A percentile compares a stretch with the other conserved stretches of the same genome.
These are phyloP conservation scores for Hypoxylon sp. DNA, from an alignment of 2,329 filamentous ascomycete species.

Conservation along the genomic window DNA sequence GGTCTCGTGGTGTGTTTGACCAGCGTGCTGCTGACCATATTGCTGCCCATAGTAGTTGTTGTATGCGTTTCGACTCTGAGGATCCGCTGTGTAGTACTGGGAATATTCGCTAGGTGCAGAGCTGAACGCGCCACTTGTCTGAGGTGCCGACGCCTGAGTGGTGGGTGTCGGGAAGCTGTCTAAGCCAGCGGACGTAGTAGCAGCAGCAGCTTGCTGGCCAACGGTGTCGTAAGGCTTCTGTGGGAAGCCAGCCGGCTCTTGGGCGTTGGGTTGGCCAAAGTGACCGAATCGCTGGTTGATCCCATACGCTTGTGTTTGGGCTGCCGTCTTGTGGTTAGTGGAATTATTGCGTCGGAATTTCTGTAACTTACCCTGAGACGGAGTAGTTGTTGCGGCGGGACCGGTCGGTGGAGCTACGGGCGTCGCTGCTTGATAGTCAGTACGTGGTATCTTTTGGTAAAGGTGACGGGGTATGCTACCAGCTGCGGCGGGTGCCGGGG, in stretches of 20 bases:
- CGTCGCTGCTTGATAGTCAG: conserved; percentile 43
- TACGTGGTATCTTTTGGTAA: conserved; percentile 3
- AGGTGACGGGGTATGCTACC: conserved; percentile 39
- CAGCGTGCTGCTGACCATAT: conserved; percentile 62
- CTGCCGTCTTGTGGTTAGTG: conserved; percentile 53
- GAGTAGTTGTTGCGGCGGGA: conserved; percentile 37
- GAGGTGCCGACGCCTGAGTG: conserved; percentile 63
- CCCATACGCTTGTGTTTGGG: conserved; percentile 64
- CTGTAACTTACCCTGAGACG: conserved; percentile 44
- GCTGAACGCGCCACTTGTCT: conserved; percentile 72
- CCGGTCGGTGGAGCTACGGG: conserved; percentile 44
- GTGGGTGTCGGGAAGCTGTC: conserved; percentile 69
- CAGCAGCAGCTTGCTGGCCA: conserved; percentile 70
- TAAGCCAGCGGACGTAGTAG: conserved; percentile 56
- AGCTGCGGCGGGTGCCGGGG: conserved; percentile 47
- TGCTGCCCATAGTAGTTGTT: conserved; percentile 76
- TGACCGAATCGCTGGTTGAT: conserved; percentile 73
- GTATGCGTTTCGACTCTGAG: conserved; percentile 76
- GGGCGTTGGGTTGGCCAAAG: conserved; percentile 69
- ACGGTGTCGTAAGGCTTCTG: conserved; percentile 93
- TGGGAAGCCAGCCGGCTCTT: conserved; percentile 67
- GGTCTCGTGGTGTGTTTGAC: conserved; percentile 77
- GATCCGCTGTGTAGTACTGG: conserved; percentile 84
- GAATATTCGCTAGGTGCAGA: conserved; percentile 82
- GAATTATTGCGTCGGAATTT: conserved; percentile 45